A percentile compares a stretch with the other conserved stretches of the same genome.
Conservation (phyloP, 2,329 filamentous ascomycete species). For the Coniochaeta sp. region DNA sequence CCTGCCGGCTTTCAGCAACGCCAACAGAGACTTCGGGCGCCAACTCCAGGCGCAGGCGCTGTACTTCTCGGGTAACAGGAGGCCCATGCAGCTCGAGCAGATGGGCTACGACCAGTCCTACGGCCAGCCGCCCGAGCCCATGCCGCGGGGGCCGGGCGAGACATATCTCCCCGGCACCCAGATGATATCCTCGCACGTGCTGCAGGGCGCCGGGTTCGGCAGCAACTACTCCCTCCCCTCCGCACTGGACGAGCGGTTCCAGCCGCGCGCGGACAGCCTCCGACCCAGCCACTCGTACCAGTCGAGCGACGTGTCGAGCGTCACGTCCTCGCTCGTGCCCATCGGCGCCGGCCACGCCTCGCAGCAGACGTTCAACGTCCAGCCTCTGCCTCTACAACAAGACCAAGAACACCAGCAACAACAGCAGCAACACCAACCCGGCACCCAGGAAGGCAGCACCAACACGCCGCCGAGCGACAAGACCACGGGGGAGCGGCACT, state of each 20-base stretch:
- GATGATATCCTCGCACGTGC: background rate
- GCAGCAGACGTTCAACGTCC: constrained; percentile 18
- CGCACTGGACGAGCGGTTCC: constrained; percentile 12
- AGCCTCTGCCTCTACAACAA: no score
- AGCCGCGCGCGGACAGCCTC: constrained; percentile 15
- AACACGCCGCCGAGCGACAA: constrained; percentile 35
- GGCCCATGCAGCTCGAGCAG: background rate
- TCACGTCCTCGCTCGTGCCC: constrained; percentile 28
- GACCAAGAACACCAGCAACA: no score
- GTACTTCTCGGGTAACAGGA: background rate
- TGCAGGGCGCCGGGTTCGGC: background rate
- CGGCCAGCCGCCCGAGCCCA: background rate
- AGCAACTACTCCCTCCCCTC: constrained; percentile 3
- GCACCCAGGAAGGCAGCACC: constrained; percentile 21
- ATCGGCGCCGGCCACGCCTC: constrained; percentile 18
- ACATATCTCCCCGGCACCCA: constrained; percentile 10
- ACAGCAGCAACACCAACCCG: constrained; percentile 18
- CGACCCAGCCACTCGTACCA: constrained; percentile 19
- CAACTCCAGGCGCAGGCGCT: background rate
- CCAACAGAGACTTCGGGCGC: background rate
- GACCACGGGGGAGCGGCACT: constrained; percentile 41
- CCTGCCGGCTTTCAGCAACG: background rate
- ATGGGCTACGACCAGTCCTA: constrained; percentile 4
- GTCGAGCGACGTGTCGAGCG: constrained; percentile 29
- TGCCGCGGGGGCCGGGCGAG: constrained; percentile 15